A percentile compares a stretch with the other conserved stretches of the same genome.
These are phyloP conservation scores for Sarocladium oryzae DNA, from an alignment of 2,329 filamentous ascomycete genomes.

Conservation along the genomic window DNA sequence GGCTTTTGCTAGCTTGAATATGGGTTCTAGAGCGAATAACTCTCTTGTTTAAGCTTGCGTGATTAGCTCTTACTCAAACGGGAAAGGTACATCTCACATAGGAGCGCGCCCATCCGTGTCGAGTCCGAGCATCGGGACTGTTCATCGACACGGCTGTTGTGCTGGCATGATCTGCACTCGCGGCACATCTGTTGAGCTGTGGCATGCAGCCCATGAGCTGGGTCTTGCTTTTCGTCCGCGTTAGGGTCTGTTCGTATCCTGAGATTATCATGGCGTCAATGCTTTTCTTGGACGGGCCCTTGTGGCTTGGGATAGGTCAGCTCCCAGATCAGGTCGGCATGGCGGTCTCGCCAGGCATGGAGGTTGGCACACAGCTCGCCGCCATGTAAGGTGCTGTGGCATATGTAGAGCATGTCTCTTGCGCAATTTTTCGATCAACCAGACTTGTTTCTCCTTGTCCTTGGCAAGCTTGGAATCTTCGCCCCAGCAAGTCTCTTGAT, in stretches of 20 bases:
- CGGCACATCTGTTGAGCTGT: neutral
- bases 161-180: neutral
- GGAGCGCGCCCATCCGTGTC: too few relatives aligned
- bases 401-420: constrained; percentile 1
- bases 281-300: neutral
- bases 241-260: neutral
- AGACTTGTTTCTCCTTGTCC: neutral
- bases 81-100: too few relatives aligned
- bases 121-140: too few relatives aligned
- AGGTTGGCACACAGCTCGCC: neutral
- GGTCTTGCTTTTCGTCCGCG: neutral
- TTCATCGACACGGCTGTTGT: too few relatives aligned
- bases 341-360: too few relatives aligned
- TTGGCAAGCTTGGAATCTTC: neutral
- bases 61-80: too few relatives aligned
- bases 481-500: neutral
- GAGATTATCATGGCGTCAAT: neutral
- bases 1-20: too few relatives aligned
- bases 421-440: neutral
- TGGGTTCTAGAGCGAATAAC: too few relatives aligned
- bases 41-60: too few relatives aligned
- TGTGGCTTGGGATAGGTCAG: neutral
- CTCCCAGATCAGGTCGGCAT: neutral
- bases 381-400: neutral
- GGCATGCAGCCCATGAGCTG: neutral